Base-by-base conservation (phyloP, 441 rosid genomes). In the Eugenia klotzschiana region DNA sequence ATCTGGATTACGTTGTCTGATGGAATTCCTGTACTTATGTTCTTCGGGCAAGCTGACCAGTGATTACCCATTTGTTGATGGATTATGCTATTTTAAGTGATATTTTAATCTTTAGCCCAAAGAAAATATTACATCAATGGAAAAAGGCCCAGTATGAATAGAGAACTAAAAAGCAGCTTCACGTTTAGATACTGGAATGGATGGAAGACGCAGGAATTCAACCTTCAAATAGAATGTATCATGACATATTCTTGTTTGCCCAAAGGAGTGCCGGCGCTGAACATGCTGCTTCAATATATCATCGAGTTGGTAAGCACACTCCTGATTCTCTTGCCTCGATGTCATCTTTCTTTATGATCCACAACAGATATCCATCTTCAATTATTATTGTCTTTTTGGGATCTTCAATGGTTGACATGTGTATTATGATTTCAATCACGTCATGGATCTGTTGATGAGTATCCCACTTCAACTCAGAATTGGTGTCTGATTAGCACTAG, bases 121-220 rank as follows among this genome's bases (percentile, higher is more conserved):
- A 33, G 14, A 18, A 37, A 69, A n/a, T 69, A 10, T 20, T 33
- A 9, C 77, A 5, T 46, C 49, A 5, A 69, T 37, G 46, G 22
- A 69, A 69, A 64, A 12, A 20, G 8, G 25, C 22, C 49, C 49
- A 20, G 25, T 20, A 33, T 69, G 46, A 69, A 33, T 69, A 10
- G 46, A 69, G 77, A 69, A 51, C 57, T 27, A 16, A 80, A 80
- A 50, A 29, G 27, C 16, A 51, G 81, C 51, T 26, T 40, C 50
- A 73, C 87, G 85, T 88, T 23, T 80, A 95, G 98, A 94, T 96
- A 53, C 85, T 93, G 82, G 94, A 91, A 80, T 96, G 98, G 98
- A 94, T 94, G 98, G 87, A 86, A 86, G 95, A 91, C 84, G 90
- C 92, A 8, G 91, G 94, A 83, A 85, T 93, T 83, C 90, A 87